These are phyloP conservation scores for Bryoerythrophyllum caledonicum DNA, from an alignment of 225 moss, liverwort and hornwort genomes.

Conservation along the genomic window DNA sequence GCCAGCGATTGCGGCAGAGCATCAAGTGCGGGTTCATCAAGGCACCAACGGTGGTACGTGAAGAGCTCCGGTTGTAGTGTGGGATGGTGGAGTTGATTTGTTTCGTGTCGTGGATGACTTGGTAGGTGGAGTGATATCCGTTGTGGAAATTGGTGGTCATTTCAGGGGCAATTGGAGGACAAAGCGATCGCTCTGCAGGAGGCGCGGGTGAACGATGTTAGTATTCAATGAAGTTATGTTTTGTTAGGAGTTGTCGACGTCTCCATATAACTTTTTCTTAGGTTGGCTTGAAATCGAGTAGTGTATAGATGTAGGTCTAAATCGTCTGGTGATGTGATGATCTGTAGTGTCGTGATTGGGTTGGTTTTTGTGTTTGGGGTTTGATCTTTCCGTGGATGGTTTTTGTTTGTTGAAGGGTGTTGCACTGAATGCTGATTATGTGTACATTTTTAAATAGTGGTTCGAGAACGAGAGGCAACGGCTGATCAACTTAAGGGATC, in stretches of 20 bases:
- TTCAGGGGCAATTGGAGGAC: constrained; percentile 86
- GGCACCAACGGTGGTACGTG: constrained; percentile 70
- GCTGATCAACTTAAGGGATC: constrained; percentile 84
- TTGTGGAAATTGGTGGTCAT: neutral
- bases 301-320: neutral
- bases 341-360: too few species aligned
- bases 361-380: neutral
- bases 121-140: neutral
- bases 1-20: constrained; percentile 92
- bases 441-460: constrained; percentile 59
- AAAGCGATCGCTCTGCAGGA: constrained; percentile 81
- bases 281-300: neutral
- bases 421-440: neutral
- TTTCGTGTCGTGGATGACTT: neutral
- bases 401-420: neutral
- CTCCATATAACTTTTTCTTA: too few species aligned
- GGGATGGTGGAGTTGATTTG: neutral
- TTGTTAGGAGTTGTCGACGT: too few species aligned
- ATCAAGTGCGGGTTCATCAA: constrained; percentile 96
- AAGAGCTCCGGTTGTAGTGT: neutral
- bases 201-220: constrained; percentile 93
- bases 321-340: neutral
- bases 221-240: neutral
- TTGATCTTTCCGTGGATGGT: neutral
- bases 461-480: constrained; percentile 93